phyloP scores from a whole-genome alignment of 345 rosid genomes.

The Eucalyptus regnans region DNA sequence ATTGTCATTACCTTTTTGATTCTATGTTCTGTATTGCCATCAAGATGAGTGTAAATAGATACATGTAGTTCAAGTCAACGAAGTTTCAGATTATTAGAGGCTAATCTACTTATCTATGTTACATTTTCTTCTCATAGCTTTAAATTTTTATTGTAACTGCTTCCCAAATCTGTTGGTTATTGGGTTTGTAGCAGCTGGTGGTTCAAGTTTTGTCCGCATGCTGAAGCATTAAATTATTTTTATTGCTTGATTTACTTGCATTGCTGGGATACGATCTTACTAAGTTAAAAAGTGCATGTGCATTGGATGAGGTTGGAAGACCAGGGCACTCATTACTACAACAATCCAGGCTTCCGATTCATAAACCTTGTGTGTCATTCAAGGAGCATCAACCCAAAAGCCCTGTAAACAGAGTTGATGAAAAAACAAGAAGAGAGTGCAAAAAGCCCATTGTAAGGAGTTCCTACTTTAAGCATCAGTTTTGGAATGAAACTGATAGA shows the following conservation, averaged over 20 bases:
- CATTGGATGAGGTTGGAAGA: background rate
- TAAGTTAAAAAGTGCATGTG: too few species aligned
- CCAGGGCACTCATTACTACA: too few species aligned
- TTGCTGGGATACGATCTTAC: background rate
- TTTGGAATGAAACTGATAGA: too few species aligned
- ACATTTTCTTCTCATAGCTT: background rate
- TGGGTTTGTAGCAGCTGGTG: background rate
- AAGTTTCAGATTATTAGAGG: background rate
- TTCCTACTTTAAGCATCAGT: too few species aligned
- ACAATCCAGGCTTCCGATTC: too few species aligned
- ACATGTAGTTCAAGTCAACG: background rate
- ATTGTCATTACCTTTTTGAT: background rate
- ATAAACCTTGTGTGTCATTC: too few species aligned
- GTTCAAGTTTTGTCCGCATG: background rate
- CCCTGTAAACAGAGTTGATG: too few species aligned
- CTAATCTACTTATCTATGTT: background rate
- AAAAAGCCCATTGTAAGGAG: too few species aligned
- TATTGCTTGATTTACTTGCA: background rate
- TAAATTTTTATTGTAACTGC: background rate
- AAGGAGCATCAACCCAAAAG: too few species aligned
- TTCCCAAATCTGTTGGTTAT: background rate
- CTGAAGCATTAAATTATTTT: background rate
- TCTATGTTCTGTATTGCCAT: background rate
- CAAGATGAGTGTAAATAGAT: background rate
- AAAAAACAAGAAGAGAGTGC: too few species aligned